Conservation (phyloP, 257 asterid species). For the Phtheirospermum japonicum region DNA sequence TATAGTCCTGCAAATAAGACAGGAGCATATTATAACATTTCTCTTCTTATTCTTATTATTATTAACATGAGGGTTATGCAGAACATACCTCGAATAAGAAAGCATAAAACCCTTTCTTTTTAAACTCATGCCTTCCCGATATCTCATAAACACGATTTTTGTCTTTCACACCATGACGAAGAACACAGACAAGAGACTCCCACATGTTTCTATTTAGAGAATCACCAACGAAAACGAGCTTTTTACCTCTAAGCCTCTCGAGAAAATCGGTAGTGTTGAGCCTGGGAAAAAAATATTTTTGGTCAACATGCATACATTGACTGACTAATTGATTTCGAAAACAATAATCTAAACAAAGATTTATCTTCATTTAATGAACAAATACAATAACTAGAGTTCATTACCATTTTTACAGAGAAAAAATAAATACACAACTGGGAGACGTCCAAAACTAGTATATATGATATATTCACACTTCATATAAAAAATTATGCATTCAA, state of each 20-base stretch:
- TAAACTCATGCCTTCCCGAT: constrained; percentile 83
- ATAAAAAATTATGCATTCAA: neutral
- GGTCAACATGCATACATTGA: constrained; percentile 16
- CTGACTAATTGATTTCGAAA: neutral
- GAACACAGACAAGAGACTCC: constrained; percentile 93
- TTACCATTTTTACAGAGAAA: neutral
- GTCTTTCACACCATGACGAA: constrained; percentile 68
- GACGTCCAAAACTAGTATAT: constrained; percentile 11
- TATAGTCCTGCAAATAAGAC: constrained; percentile 61
- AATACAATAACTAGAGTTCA: neutral
- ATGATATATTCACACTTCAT: neutral
- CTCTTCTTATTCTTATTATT: too few relatives aligned
- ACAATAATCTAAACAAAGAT: constrained; percentile 6
- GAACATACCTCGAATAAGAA: constrained; percentile 79
- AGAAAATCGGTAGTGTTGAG: constrained; percentile 81
- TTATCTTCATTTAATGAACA: neutral
- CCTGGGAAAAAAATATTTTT: constrained; percentile 39
- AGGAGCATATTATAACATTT: neutral
- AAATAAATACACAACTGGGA: neutral
- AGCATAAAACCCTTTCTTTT: constrained; percentile 87
- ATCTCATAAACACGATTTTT: constrained; percentile 74
- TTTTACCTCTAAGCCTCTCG: constrained; percentile 74
- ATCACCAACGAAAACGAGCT: constrained; percentile 83
- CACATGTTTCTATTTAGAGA: constrained; percentile 95
- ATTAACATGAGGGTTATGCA: neutral